Base-by-base conservation (phyloP, 2,329 filamentous ascomycete species). In the Claviceps citrina region DNA sequence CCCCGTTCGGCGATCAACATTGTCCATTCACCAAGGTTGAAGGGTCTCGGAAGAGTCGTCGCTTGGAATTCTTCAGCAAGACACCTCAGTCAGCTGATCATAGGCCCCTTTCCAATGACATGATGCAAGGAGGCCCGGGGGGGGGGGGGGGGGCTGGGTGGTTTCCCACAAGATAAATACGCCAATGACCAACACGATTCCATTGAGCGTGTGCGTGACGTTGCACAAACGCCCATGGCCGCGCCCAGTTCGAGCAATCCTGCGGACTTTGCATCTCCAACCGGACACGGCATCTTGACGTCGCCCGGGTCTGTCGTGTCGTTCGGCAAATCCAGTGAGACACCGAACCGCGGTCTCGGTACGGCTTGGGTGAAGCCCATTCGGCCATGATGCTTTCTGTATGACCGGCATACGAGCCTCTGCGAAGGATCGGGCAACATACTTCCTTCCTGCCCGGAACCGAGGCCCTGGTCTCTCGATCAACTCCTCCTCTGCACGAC, bases 331-430 rank as follows among this genome's bases (percentile, higher is more conserved):
- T 15, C 25, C 36, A 35, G 19, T 38, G 38, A 31, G 22, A 41
- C 38, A 40, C 38, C 25, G 42, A 41, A 20, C 38, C 34, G 34
- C 16, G n/a, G 34, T 31, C 25, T 32, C 39, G 42, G 42, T 37
- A 40, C 24, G n/a, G n/a, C 13, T 28, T 27, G 16, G n/a, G n/a
- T n/a, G 34, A 36, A 24, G n/a, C n/a, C 31, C 31, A 26, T 35
- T 35, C 31, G 42, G 34, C 13, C 24, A 31, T 43, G 12, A 18
- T 12, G 22, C 16, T 36, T 41, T 27, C 22, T 38, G 39, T 44
- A 38, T 32, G 13, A 41, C 39, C 18, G 19, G 25, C 22, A 31
- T 40, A 39, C 42, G 35, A 36, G 19, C 15, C 3, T 18, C 15
- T 38, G 22, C 22, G 22, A 8, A 20, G 33, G 10, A 12, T 34